These are phyloP conservation scores for Russula dissimulans DNA, from an alignment of 768 basidiomycete species.

Conservation along the genomic window DNA sequence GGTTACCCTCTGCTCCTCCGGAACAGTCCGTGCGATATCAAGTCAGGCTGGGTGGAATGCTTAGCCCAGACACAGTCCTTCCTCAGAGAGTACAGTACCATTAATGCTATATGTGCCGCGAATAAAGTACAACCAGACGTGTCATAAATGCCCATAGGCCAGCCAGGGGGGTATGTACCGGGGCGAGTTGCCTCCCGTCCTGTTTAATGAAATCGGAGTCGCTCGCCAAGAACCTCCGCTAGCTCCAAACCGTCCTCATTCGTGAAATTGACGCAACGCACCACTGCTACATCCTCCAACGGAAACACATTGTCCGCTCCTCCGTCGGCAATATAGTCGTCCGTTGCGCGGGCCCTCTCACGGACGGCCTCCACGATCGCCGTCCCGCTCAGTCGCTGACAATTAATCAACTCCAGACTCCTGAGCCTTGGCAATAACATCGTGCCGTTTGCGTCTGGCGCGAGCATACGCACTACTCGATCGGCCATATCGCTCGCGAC, in stretches of 20 bases:
- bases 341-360: slow-evolving; percentile 37
- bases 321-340: slow-evolving; percentile 21
- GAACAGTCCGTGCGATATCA: neutral
- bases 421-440: slow-evolving; percentile 49
- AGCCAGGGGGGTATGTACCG: neutral
- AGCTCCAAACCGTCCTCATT: slow-evolving; percentile 22
- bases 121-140: neutral
- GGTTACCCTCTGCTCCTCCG: neutral
- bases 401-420: slow-evolving; percentile 47
- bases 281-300: slow-evolving; percentile 25
- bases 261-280: slow-evolving; percentile 25
- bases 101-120: too few species aligned
- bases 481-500: slow-evolving; percentile 78
- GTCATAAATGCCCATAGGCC: neutral
- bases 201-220: slow-evolving; percentile 15
- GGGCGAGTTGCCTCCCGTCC: neutral
- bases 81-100: neutral
- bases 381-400: slow-evolving; percentile 52
- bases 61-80: neutral
- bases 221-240: slow-evolving; percentile 22
- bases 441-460: slow-evolving; percentile 28
- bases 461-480: slow-evolving; percentile 52
- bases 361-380: slow-evolving; percentile 45
- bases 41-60: neutral
- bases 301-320: slow-evolving; percentile 13